Evolutionary conservation across 164 flowering plant species (phyloP).

Genomic region (Magnolia changhungtana): DNA sequence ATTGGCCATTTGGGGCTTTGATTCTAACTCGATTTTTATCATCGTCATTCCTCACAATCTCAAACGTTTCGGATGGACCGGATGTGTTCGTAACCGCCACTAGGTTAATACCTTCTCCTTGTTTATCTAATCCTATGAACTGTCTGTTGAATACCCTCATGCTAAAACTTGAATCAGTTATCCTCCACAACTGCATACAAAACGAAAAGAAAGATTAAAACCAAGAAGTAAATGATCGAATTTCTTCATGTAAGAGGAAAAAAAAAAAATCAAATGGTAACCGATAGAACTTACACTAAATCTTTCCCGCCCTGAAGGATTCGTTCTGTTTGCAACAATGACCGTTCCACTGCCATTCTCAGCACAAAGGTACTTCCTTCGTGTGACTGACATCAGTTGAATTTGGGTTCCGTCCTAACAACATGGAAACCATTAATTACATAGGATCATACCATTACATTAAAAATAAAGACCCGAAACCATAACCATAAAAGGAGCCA

Average conservation of each 20-base stretch:
- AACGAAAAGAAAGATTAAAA: neutral
- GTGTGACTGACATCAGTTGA: constrained; percentile 53
- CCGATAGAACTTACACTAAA: constrained; percentile 34
- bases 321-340: constrained; percentile 39
- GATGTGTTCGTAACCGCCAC: constrained; percentile 35
- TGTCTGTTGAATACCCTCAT: constrained; percentile 43
- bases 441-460: neutral
- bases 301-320: constrained; percentile 52
- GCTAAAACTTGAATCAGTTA: constrained; percentile 42
- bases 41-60: constrained; percentile 42
- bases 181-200: constrained; percentile 58
- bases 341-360: constrained; percentile 56
- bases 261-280: neutral
- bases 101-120: constrained; percentile 22
- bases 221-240: neutral
- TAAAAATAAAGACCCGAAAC: neutral
- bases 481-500: neutral
- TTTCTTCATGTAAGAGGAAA: neutral
- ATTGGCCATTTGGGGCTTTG: constrained; percentile 57
- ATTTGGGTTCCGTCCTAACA: constrained; percentile 51
- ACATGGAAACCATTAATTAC: neutral
- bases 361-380: constrained; percentile 50
- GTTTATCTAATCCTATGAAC: constrained; percentile 11
- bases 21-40: constrained; percentile 40
- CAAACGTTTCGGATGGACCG: constrained; percentile 34